Evolutionary conservation across 129 eudicot species (phyloP), one percentile per base, ranked within the genome.

Genomic region (Helianthus annuus): DNA sequence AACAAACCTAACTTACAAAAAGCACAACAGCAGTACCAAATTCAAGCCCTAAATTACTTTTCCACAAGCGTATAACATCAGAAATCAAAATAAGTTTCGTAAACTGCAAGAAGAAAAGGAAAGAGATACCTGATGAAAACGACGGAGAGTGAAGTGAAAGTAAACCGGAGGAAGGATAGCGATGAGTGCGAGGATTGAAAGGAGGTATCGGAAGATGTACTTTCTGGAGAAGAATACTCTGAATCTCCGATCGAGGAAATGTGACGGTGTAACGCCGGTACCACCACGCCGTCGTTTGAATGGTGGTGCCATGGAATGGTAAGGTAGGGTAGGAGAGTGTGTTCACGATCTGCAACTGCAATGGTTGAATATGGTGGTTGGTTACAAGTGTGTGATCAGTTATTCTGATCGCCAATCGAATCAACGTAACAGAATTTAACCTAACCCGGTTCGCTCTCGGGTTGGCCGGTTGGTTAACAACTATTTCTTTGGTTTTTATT

Each of bases 41-140:
- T 17, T 36, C 19, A 29, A 59, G 65, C 34, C 65, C 65, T 59
- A 12, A 59, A 34, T 14, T 7, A 66, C 17, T 53, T 19, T 27
- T 48, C 29, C 32, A 61, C 19, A 72, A 46, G 60, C 10, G 5
- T 62, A 62, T 27, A 48, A 48, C 51, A 73, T 73, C 77, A 34
- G 61, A 34, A 61, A 48, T 7, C 32, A 27, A 2, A 27, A 27
- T 27, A 27, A 27, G 32, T 27, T 27, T 27, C 32, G 32, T 60
- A 70, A 29, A 44, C 44, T 61, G 76, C 12, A 14, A 7, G 4
- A n/a, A 42, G 14, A 36, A 27, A 64, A n/a, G 36, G 16, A 36
- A 27, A 64, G 9, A 6, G 53, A 36, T 5, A 87, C 98, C 98
- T 89, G 85, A 24, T 77, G 83, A 66, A 87, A 40, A 8, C 45